A percentile compares a stretch with the other conserved stretches of the same genome.
These are phyloP conservation scores for Diospyros lotus DNA, from an alignment of 148 eudicot genomes.

Conservation along the genomic window DNA sequence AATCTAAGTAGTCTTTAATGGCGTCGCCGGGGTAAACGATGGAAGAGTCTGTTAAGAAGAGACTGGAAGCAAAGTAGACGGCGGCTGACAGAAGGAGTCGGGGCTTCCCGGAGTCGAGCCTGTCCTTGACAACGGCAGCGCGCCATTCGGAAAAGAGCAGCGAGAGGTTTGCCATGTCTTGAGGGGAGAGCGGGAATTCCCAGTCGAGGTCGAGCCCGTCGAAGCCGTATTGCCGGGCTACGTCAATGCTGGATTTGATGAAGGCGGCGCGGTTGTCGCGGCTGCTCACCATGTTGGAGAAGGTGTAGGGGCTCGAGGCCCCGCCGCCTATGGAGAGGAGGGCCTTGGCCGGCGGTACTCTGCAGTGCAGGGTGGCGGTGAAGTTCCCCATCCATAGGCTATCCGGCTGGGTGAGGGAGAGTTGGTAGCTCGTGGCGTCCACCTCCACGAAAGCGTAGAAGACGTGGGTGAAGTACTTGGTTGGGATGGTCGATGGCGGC, in stretches of 20 bases:
- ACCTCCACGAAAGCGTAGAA: slow-evolving; percentile 28
- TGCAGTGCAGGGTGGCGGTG: slow-evolving; percentile 26
- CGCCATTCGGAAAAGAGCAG: slow-evolving; percentile 20
- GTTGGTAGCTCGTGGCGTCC: slow-evolving; percentile 16
- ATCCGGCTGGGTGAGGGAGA: slow-evolving; percentile 6
- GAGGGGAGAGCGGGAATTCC: slow-evolving; percentile 25
- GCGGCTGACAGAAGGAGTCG: slow-evolving; percentile 18
- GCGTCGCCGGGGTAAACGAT: slow-evolving; percentile 16
- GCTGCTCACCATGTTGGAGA: slow-evolving; percentile 20
- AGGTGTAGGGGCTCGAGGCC: not conserved
- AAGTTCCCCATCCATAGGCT: slow-evolving; percentile 19
- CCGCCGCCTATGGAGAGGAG: slow-evolving; percentile 30
- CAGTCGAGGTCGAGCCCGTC: slow-evolving; percentile 35
- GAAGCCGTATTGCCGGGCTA: slow-evolving; percentile 22
- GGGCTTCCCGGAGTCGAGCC: not conserved
- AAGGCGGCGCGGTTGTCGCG: slow-evolving; percentile 17
- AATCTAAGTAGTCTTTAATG: slow-evolving; percentile 20
- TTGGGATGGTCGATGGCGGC: slow-evolving; percentile 23
- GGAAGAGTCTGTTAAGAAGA: slow-evolving; percentile 10
- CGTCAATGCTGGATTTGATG: slow-evolving; percentile 19
- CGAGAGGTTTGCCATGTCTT: slow-evolving; percentile 25
- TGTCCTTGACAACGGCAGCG: slow-evolving; percentile 8
- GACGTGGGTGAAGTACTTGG: slow-evolving; percentile 34
- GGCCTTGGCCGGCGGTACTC: slow-evolving; percentile 13
- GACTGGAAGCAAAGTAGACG: slow-evolving; percentile 5